phyloP scores from a whole-genome alignment of 1,139 yeast species.

The Lodderomyces theae region DNA sequence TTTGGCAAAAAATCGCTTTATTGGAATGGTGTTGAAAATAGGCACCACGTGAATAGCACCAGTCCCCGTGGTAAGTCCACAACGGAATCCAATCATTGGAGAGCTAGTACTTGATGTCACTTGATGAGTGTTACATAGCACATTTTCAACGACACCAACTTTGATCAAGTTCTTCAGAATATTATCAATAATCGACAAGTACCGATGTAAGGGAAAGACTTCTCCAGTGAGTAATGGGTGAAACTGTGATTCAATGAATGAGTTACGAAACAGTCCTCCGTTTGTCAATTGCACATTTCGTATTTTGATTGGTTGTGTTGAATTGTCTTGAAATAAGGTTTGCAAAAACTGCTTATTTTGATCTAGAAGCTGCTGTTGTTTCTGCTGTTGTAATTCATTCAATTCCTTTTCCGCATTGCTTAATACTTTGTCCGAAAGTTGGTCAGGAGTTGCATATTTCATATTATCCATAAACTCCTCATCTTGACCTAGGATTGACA shows the following conservation, averaged over 20 bases:
- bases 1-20: conserved; percentile 67
- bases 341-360: conserved; percentile 44
- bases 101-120: conserved; percentile 14
- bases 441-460: conserved; percentile 8
- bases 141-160: conserved; percentile 45
- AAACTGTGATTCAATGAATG: conserved; percentile 54
- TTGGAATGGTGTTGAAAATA: conserved; percentile 56
- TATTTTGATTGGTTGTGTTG: conserved; percentile 44
- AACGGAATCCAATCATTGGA: neutral
- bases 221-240: conserved; percentile 44
- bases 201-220: conserved; percentile 32
- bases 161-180: conserved; percentile 41
- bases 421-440: conserved; percentile 7
- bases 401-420: conserved; percentile 32
- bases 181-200: conserved; percentile 40
- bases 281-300: conserved; percentile 55
- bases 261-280: conserved; percentile 47
- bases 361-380: conserved; percentile 32
- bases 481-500: conserved; percentile 17
- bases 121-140: conserved; percentile 39
- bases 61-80: conserved; percentile 15
- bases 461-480: conserved; percentile 18
- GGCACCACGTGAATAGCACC: conserved; percentile 46
- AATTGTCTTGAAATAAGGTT: conserved; percentile 39
- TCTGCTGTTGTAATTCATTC: conserved; percentile 27